Base-by-base conservation (phyloP, 2,329 filamentous ascomycete genomes). In the Fusarium sublunatum region DNA sequence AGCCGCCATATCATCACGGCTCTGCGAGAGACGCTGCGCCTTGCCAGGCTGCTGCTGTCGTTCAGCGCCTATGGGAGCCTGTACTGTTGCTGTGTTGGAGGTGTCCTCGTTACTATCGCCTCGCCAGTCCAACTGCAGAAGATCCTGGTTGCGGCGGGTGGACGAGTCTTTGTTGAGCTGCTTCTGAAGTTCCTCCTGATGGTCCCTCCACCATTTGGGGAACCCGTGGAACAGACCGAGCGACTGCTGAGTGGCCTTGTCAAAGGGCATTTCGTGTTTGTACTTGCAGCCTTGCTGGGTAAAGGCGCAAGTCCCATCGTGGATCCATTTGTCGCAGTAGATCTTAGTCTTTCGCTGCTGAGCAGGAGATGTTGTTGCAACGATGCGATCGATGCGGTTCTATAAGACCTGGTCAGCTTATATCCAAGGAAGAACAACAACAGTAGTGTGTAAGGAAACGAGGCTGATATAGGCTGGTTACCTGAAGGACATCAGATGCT, bases 321-420 rank as follows among this genome's bases (percentile, higher is more conserved):
- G 88, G 51, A 97, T 89, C 93, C 93, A 97, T 75, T 94, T 92
- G 56, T 92, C 91, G 77, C 93, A 97, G 75, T 90, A 96, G 24
- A 90, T 79, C 74, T 96, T 96, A 55, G 75, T 73, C 24, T 73
- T 73, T 70, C 84, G 86, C 6, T 76, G 75, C 6, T 71, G 71
- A 10, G 79, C 75, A 15, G 77, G 76, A 6, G 64, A 67, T 5
- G 64, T 65, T 13, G 70, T 66, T 15, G 72, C 67, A 31, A 75
- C 64, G 43, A 76, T 76, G 36, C 64, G 66, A 45, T 76, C 76
- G 47, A 77, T 78, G 7, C 71, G 73, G 12, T 70, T 72, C 76
- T 77, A 32, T 9, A 24, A 11, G 1, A 19, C 7, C 7, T 24
- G 13, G 29, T 69, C 51, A 67, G 65, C 32, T 12, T 39, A n/a